Conservation (phyloP, 768 basidiomycete genomes). For the Mrakia blollopis region DNA sequence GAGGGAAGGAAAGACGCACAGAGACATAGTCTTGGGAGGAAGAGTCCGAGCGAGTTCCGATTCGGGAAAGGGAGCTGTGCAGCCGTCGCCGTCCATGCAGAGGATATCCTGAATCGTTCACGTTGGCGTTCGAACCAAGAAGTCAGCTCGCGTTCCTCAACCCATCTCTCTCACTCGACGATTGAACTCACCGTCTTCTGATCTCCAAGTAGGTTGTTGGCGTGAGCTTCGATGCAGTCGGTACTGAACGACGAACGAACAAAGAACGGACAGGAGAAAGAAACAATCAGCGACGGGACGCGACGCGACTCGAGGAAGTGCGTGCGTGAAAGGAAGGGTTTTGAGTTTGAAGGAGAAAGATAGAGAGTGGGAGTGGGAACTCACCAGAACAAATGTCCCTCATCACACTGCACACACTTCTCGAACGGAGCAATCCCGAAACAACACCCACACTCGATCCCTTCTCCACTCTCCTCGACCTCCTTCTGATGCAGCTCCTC, state of each 20-base stretch:
- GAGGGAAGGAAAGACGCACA: slow-evolving; percentile 7
- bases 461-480: slow-evolving; percentile 49
- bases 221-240: slow-evolving; percentile 64
- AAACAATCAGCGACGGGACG: neutral
- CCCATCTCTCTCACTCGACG: neutral
- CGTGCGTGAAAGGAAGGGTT: too few species aligned
- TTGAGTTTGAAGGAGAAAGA: neutral
- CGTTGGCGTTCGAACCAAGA: neutral
- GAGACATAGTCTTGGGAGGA: slow-evolving; percentile 10
- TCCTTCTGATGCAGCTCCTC: slow-evolving; percentile 51
- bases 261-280: neutral
- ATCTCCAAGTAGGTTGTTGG: slow-evolving; percentile 56
- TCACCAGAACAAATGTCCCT: slow-evolving; percentile 67
- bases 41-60: slow-evolving; percentile 24
- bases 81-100: slow-evolving; percentile 76
- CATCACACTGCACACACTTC: slow-evolving; percentile 79
- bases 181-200: slow-evolving; percentile 40
- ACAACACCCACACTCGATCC: slow-evolving; percentile 85
- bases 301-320: neutral
- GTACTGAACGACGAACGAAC: slow-evolving; percentile 42
- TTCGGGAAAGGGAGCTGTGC: slow-evolving; percentile 59
- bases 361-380: neutral
- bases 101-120: slow-evolving; percentile 49
- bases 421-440: slow-evolving; percentile 52
- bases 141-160: neutral